Evolutionary conservation across 73 alveolate genomes (phyloP).

Genomic region (Stentor coeruleus): DNA sequence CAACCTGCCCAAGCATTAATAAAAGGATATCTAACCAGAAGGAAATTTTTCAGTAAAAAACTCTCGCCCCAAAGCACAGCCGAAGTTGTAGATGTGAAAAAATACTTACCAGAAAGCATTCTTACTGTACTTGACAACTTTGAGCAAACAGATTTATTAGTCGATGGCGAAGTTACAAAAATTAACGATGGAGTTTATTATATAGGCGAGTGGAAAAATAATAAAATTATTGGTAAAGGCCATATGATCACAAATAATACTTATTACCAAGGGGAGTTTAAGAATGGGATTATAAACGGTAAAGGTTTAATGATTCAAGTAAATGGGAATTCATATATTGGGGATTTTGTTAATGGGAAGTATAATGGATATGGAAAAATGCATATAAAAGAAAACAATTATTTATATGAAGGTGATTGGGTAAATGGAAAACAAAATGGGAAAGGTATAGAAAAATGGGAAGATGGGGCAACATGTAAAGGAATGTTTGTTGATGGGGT

Average conservation of each 20-base stretch:
- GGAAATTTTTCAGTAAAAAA: no score
- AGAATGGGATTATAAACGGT: conserved; percentile 39
- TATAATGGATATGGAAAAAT: conserved; percentile 23
- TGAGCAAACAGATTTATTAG: no score
- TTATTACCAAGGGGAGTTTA: conserved; percentile 34
- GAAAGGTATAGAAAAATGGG: conserved; percentile 36
- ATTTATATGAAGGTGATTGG: conserved; percentile 38
- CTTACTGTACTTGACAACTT: no score
- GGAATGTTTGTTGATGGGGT: conserved; percentile 36
- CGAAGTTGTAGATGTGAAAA: no score
- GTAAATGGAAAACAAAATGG: conserved; percentile 43
- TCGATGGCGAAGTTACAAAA: no score
- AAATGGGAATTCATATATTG: conserved; percentile 29
- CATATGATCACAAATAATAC: conserved; percentile 28
- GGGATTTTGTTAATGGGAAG: conserved; percentile 35
- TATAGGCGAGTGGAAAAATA: no score
- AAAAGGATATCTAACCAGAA: no score
- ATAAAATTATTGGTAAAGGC: no score
- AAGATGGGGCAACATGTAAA: conserved; percentile 33
- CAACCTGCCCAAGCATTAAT: no score
- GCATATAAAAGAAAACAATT: conserved; percentile 35
- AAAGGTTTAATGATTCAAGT: conserved; percentile 32
- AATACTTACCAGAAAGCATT: no score
- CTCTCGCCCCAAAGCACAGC: no score
- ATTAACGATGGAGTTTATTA: no score